Base-by-base conservation (phyloP, 305 asterid species). In the Fraxinus nigra region DNA sequence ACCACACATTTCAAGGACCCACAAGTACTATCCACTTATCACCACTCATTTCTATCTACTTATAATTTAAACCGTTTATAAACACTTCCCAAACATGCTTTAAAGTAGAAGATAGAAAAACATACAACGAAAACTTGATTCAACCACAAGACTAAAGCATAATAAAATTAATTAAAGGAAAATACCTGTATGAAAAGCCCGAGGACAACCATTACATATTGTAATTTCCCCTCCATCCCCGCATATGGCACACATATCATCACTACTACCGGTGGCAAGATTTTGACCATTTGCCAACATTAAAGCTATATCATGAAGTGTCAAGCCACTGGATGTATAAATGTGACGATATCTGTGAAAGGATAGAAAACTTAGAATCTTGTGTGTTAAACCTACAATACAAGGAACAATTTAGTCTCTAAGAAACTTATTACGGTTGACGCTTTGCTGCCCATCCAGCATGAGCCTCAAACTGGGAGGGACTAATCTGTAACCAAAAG, bases 361-460 rank as follows among this genome's bases (percentile, higher is more conserved):
- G 33, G 20, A 61, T 40, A 75, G 22, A 79, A 30, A 51, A 20
- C 32, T 80, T 81, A 75, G 43, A 79, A 78, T 54, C 78, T 40
- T 43, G 48, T 73, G 35, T 18, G 56, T 80, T 37, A 78, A 30
- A 70, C 63, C 54, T 51, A 80, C 61, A 28, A 74, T 63, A 14
- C 37, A 61, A 32, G 46, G 18, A 59, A 77, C 33, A 69, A 46
- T 70, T 10, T 38, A 74, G 65, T 54, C 56, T 74, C 72, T 77
- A 79, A 81, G 79, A 37, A 59, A 85, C 93, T 93, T 85, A 95
- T 97, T 85, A 95, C 99, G 99, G 99, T 87, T 94, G 99, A 77
- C 99, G 94, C 84, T 95, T 95, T 78, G 97, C 98, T 88, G 98
- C 92, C 95, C 97, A 91, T 78, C 99, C 99, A 89, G 99, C 98